Evolutionary conservation across 2,329 filamentous ascomycete species (phyloP), one percentile per base, ranked within the genome.

Genomic region (Phialophora macrospora): DNA sequence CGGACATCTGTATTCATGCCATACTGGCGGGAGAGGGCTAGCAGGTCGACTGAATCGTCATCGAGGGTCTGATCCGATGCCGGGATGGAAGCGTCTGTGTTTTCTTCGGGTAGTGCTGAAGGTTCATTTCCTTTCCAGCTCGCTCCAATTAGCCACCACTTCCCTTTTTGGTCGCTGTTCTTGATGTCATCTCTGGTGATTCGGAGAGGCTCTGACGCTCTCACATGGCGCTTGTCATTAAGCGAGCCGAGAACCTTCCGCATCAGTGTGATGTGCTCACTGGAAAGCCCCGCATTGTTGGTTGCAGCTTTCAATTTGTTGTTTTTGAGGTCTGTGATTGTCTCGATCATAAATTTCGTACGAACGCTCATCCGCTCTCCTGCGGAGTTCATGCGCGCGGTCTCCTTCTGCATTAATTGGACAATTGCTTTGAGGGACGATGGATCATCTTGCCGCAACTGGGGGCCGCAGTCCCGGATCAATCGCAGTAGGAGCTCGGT

Each of bases 71-170:
- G 74, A 17, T 76, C 70, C 14, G 55, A 54, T n/a, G 49, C 7
- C 68, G 71, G 22, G 63, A 58, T 28, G 41, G 62, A 51, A 70
- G 52, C 38, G 64, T 57, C 26, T 9, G 44, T 56, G 8, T 52
- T 48, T 4, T 64, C 52, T 30, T 72, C 65, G 34, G 71, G 68
- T 41, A 71, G 70, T 56, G 72, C 75, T 4, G 72, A 73, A 1
- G 81, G 75, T 20, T 76, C 75, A 51, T 80, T 75, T 63, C 80
- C 78, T 48, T 81, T 82, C 87, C 94, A 97, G 77, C 93, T 97
- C n/a, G 95, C 94, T 59, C 95, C 95, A 4, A 98, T 91, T 22
- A 98, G 86, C 95, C 95, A 99, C 95, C 95, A 99, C 80, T 97
- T 97, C 0, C 95, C 95, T 75, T 89, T 91, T 75, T 90, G 94